Evolutionary conservation across 345 rosid species (phyloP), one percentile per base, ranked within the genome.

Genomic region (Limnanthes douglasii): DNA sequence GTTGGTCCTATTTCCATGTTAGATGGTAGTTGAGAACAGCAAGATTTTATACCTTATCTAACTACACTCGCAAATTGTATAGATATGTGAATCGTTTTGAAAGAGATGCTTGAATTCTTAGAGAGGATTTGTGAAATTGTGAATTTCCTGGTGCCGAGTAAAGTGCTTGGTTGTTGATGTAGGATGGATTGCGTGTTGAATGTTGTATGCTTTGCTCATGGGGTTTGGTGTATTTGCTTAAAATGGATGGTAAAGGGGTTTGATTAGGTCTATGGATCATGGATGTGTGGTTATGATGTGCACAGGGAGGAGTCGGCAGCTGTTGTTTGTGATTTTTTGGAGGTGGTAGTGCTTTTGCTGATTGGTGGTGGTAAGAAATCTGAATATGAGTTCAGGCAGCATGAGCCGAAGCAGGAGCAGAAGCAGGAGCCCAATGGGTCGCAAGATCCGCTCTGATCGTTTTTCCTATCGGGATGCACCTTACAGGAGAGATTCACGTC

Each of bases 391-490:
- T 61, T 65, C 78, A 37, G 54, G 40, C 48, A 71, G 77, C 79
- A 56, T 73, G n/a, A n/a, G n/a, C n/a, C n/a, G n/a, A n/a, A n/a
- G n/a, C n/a, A n/a, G n/a, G 46, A 68, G 75, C 73, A 59, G 90
- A 50, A 73, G 86, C 68, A 55, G 86, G 61, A 83, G 93, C 46
- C 97, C 93, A 3, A 55, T 72, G 66, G 84, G 64, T 70, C 94
- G 94, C 43, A 88, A 69, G 63, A 76, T 83, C 61, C 90, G 95
- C 30, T 59, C 81, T 39, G 81, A 79, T 23, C 84, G 84, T 14
- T 56, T 61, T 53, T 70, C 98, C 24, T 90, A 77, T 54, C 85
- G 86, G 34, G 68, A 79, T 74, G 92, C 90, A 51, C 94, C 95
- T 34, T 90, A 77, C 74, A 57, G 69, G 50, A 68, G 79, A 43